phyloP scores from a whole-genome alignment of 768 basidiomycete species.

The Hirschioporus abietinus region DNA sequence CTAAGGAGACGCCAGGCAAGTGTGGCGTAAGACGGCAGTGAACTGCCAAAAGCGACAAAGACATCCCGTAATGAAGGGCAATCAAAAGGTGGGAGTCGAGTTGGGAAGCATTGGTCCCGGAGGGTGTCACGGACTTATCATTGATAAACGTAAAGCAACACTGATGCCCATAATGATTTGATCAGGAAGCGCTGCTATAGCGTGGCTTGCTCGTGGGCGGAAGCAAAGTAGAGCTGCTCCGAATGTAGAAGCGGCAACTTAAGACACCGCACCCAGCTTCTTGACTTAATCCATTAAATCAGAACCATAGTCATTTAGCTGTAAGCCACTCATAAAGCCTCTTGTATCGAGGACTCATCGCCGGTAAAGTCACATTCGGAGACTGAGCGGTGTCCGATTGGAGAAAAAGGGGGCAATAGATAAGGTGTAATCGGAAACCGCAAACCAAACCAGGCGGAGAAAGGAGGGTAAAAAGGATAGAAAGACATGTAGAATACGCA shows the following conservation, averaged over 20 bases:
- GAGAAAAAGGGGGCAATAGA: not conserved
- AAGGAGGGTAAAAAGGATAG: not conserved
- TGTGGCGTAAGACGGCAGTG: not conserved
- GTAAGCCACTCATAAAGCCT: too few relatives aligned
- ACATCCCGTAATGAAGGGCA: not conserved
- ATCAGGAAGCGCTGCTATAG: not conserved
- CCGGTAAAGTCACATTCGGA: not conserved
- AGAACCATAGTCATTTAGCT: too few relatives aligned
- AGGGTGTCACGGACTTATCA: not conserved
- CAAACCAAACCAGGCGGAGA: not conserved
- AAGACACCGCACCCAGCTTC: too few relatives aligned
- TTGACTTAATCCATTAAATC: too few relatives aligned
- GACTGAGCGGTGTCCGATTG: not conserved
- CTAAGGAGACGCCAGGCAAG: not conserved
- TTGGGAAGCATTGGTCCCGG: not conserved
- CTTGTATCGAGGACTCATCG: too few relatives aligned
- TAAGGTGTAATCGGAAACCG: not conserved
- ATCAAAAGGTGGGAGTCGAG: not conserved
- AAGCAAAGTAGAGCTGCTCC: too few relatives aligned
- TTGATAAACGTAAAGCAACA: not conserved
- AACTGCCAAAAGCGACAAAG: not conserved
- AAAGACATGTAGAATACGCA: conserved; percentile 36
- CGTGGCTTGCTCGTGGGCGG: not conserved
- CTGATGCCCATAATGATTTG: not conserved
- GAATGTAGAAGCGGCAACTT: too few relatives aligned